Conservation (phyloP, 176 grass and related monocot genomes). For the Tillandsia leiboldiana region DNA sequence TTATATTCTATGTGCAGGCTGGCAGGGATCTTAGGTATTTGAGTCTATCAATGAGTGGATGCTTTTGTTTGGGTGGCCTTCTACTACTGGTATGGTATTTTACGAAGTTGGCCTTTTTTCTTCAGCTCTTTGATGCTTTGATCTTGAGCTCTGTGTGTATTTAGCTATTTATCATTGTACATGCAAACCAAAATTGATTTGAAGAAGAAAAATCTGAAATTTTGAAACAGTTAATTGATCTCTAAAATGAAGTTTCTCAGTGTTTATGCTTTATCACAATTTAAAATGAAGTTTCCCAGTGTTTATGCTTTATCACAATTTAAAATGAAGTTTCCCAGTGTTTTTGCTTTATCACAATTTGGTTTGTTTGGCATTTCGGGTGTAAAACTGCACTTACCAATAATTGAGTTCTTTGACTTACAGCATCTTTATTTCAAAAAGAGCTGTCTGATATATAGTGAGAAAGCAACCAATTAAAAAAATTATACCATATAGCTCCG, state of each 20-base stretch:
- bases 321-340: background rate
- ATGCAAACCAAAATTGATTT: background rate
- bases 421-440: too few relatives aligned
- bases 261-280: background rate
- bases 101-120: constrained; percentile 1
- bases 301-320: background rate
- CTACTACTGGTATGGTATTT: constrained; percentile 49
- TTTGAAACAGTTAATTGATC: too few relatives aligned
- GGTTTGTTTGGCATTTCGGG: too few relatives aligned
- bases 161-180: background rate
- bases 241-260: background rate
- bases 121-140: background rate
- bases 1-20: constrained; percentile 37
- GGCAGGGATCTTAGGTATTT: constrained; percentile 89
- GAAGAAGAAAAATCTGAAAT: too few relatives aligned
- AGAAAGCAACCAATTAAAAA: too few relatives aligned
- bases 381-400: too few relatives aligned
- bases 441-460: too few relatives aligned
- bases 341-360: background rate
- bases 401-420: too few relatives aligned
- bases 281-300: background rate
- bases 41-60: constrained; percentile 81
- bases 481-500: too few relatives aligned
- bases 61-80: constrained; percentile 62
- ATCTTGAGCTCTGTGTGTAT: constrained; percentile 10